phyloP scores from a whole-genome alignment of 495 filamentous ascomycete genomes.

The Lasiosphaeris hirsuta region DNA sequence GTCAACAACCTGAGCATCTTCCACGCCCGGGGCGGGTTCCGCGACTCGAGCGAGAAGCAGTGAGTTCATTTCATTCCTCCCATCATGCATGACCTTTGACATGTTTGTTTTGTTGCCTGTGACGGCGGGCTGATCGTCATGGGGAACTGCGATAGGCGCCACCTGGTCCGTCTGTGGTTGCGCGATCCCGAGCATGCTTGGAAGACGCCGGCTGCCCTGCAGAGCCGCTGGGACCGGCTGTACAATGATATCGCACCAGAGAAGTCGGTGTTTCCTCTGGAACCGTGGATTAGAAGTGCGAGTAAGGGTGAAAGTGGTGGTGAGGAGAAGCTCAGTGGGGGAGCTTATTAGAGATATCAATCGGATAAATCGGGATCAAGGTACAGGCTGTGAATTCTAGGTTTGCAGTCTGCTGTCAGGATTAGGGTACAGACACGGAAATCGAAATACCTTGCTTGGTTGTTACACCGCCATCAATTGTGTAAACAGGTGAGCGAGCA shows the following conservation, averaged over 20 bases:
- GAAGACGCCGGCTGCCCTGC: constrained; percentile 47
- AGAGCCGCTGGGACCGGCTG: constrained; percentile 50
- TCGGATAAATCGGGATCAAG: no score
- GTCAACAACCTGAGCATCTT: constrained; percentile 54
- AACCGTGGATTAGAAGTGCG: constrained; percentile 46
- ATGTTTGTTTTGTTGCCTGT: neutral
- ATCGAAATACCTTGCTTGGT: no score
- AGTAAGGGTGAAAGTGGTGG: constrained; percentile 28
- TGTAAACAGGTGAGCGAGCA: no score
- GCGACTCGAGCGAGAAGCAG: constrained; percentile 45
- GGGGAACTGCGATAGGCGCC: constrained; percentile 42
- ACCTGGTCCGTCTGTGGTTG: constrained; percentile 57
- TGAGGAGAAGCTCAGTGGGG: neutral
- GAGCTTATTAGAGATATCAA: neutral
- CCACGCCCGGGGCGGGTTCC: constrained; percentile 47
- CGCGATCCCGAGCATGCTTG: constrained; percentile 55
- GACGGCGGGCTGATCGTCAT: neutral
- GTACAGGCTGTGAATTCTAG: no score
- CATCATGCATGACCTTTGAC: neutral
- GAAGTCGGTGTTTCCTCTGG: constrained; percentile 51
- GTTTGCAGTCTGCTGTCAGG: no score
- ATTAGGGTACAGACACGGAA: no score
- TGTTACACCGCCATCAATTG: no score
- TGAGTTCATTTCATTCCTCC: constrained; percentile 25
- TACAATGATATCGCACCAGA: constrained; percentile 50